Evolutionary conservation across 2,329 filamentous ascomycete species (phyloP).

Genomic region (Exophiala viscosa): DNA sequence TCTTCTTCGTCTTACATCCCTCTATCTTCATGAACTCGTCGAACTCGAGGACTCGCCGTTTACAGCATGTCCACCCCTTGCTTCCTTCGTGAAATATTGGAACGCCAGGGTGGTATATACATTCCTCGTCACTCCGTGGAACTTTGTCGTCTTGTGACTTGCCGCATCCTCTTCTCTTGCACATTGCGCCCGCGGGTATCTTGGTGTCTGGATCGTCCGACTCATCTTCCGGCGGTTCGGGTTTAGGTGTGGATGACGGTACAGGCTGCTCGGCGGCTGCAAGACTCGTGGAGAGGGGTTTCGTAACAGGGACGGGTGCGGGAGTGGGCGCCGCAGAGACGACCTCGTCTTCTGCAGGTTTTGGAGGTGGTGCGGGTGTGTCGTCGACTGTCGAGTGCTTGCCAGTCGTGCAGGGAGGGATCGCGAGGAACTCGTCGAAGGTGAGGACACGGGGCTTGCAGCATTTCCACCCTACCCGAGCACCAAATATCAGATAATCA

Average conservation of each 20-base stretch:
- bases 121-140: conserved; percentile 67
- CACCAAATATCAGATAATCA: background rate
- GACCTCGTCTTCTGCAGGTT: conserved; percentile 21
- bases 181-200: conserved; percentile 70
- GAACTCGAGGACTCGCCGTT: conserved; percentile 90
- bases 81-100: conserved; percentile 97
- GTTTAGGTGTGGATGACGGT: conserved; percentile 46
- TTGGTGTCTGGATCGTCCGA: conserved; percentile 75
- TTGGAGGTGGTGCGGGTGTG: conserved; percentile 49
- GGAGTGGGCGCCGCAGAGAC: conserved; percentile 16
- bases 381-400: conserved; percentile 87
- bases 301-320: conserved; percentile 21
- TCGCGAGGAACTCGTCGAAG: conserved; percentile 95
- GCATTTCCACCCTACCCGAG: conserved; percentile 85
- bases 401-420: conserved; percentile 87
- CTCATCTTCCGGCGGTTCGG: conserved; percentile 71
- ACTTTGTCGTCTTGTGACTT: conserved; percentile 43
- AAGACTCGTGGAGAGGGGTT: conserved; percentile 28
- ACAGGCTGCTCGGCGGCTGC: conserved; percentile 35
- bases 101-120: conserved; percentile 81
- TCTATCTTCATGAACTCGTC: conserved; percentile 96
- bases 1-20: conserved; percentile 77
- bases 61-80: conserved; percentile 97
- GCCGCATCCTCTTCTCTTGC: conserved; percentile 73
- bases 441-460: conserved; percentile 95